phyloP scores from a whole-genome alignment of 257 asterid genomes.

The Dorcoceras hygrometricum region DNA sequence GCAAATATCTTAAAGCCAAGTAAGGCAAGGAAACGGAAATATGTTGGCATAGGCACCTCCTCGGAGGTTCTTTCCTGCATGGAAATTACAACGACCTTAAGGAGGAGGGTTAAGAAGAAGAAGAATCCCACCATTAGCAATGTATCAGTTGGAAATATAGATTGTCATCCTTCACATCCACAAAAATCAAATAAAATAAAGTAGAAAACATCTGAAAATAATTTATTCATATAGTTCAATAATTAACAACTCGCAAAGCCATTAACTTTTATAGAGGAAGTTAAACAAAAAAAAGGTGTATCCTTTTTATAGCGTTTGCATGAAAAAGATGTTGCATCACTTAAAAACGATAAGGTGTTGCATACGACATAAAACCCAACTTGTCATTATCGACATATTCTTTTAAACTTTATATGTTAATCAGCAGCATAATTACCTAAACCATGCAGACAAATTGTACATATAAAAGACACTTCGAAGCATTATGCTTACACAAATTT shows the following conservation, averaged over 20 bases:
- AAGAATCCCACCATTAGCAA: conserved; percentile 13
- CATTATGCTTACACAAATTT: neutral
- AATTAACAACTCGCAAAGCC: neutral
- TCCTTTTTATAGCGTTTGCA: neutral
- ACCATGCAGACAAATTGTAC: too few relatives aligned
- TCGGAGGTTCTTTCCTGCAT: conserved; percentile 60
- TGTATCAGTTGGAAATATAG: neutral
- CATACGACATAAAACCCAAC: neutral
- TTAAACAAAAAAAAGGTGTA: too few relatives aligned
- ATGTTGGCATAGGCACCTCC: conserved; percentile 90
- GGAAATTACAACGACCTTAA: conserved; percentile 16
- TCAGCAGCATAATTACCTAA: neutral
- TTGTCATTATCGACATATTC: too few relatives aligned
- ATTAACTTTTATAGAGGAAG: neutral
- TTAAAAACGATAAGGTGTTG: neutral
- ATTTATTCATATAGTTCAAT: neutral
- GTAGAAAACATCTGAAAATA: neutral
- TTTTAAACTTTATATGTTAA: too few relatives aligned
- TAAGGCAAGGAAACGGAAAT: conserved; percentile 90
- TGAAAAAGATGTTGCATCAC: neutral
- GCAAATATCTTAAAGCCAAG: conserved; percentile 95
- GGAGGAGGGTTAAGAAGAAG: conserved; percentile 21
- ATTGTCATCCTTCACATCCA: conserved; percentile 4
- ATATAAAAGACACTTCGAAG: neutral
- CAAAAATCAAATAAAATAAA: neutral